Base-by-base conservation (phyloP, 345 rosid species). In the Turnera subulata region DNA sequence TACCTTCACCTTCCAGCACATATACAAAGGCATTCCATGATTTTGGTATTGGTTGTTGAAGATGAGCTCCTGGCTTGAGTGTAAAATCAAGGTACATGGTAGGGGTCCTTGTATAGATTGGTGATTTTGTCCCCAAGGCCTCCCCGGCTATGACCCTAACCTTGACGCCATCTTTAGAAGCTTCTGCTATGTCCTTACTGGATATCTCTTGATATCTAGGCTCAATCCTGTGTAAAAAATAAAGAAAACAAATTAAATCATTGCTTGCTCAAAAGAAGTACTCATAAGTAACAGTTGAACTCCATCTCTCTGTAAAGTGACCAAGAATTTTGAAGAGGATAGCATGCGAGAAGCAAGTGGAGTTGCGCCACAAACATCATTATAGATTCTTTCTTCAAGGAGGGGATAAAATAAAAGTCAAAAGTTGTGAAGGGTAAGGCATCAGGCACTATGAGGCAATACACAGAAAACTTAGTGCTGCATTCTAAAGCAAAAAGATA, bases 141-240 rank as follows among this genome's bases (percentile, higher is more conserved):
- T 88, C 98, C 16, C 98, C 98, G 0, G 98, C 96, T 74, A 88
- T 82, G 5, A 88, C 80, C 29, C 88, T 73, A 20, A 91, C 98
- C 26, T 73, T 73, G 42, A 82, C 75, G 18, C 95, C 98, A 1
- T 85, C 82, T 71, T 56, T 69, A 51, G 77, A 46, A 10, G 83
- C 79, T 76, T 88, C 86, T 54, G 72, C 69, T 45, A 88, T 78
- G 67, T 91, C 90, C 46, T 77, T 70, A 39, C 86, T 80, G 13
- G 71, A 63, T 18, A 85, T 56, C 69, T 91, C 98, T 70, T 91
- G 96, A 61, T 91, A 91, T 69, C 75, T 79, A 11, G 98, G 96
- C 23, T 88, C 85, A 32, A 86, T 82, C 90, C 98, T 91, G 52
- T 0, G 8, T n/a, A 37, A 6, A 15, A 40, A 40, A 18, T 42